phyloP scores from a whole-genome alignment of 148 eudicot genomes.

The Camellia sinensis region DNA sequence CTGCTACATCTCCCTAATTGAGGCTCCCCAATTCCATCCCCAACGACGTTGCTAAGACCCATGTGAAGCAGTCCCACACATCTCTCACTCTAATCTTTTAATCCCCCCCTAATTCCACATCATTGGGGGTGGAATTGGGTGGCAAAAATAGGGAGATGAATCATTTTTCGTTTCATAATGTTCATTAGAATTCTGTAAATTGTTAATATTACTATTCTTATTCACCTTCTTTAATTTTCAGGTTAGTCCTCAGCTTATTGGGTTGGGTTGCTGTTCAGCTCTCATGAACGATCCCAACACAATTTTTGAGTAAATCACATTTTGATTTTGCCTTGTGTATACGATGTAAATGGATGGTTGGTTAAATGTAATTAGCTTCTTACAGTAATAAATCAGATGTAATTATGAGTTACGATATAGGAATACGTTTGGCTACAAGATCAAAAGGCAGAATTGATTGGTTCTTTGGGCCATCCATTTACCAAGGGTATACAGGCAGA shows the following conservation, averaged over 20 bases:
- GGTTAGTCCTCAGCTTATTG: no score
- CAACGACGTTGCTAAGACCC: no score
- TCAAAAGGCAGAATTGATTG: not conserved
- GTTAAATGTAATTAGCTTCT: not conserved
- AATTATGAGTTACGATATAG: not conserved
- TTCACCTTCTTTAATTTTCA: not conserved
- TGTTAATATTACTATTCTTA: no score
- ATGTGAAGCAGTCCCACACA: no score
- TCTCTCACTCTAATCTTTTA: no score
- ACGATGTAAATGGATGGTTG: not conserved
- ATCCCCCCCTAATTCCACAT: no score
- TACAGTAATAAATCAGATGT: not conserved
- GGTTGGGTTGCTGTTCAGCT: not conserved
- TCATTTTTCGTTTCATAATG: no score
- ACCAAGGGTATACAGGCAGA: not conserved
- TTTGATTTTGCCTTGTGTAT: not conserved
- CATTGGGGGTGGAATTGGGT: no score
- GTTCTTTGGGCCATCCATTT: not conserved
- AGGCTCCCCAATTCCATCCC: no score
- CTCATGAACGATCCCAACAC: not conserved
- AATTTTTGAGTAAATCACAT: not conserved
- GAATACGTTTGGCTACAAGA: not conserved
- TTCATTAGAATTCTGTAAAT: no score
- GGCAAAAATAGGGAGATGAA: no score
- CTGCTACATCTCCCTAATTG: no score